phyloP scores from a whole-genome alignment of 805 yeast genomes.

The Starmerella apis region DNA sequence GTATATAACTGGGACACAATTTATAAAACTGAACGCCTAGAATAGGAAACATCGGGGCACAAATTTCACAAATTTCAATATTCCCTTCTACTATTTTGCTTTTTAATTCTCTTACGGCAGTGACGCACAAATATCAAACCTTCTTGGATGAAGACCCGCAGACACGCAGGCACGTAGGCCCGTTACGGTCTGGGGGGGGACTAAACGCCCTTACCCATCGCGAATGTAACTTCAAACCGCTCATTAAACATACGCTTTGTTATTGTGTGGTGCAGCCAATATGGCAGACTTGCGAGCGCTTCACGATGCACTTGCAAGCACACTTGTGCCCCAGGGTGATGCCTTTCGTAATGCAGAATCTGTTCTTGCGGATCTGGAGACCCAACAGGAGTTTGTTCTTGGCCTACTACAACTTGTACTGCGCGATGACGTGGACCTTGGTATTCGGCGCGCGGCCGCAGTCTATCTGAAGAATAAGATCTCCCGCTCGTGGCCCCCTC shows the following conservation, averaged over 20 bases:
- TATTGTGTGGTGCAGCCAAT: background rate
- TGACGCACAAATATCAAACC: too few relatives aligned
- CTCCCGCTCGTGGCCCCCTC: constrained; percentile 47
- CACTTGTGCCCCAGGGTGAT: constrained; percentile 50
- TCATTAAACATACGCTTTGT: background rate
- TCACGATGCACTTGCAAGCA: constrained; percentile 67
- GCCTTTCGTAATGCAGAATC: constrained; percentile 60
- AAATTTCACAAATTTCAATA: too few relatives aligned
- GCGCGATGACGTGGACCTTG: constrained; percentile 41
- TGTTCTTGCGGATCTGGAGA: constrained; percentile 47
- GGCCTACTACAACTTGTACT: constrained; percentile 70
- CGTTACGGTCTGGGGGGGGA: background rate
- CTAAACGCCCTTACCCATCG: background rate
- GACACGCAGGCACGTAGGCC: background rate
- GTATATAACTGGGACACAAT: too few relatives aligned
- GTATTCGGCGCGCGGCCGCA: constrained; percentile 61
- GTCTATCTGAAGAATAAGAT: constrained; percentile 73
- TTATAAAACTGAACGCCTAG: too few relatives aligned
- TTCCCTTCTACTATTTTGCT: too few relatives aligned
- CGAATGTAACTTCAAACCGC: background rate
- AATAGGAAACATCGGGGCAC: too few relatives aligned
- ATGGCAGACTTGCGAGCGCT: constrained; percentile 55
- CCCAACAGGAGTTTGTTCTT: constrained; percentile 61
- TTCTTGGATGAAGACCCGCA: too few relatives aligned
- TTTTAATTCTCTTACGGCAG: too few relatives aligned